Percentiles rank a stretch among this genome's conserved stretches.
Evolutionary conservation across 1,284 basidiomycete species (phyloP).

Genomic region (Boletus austroedulis): DNA sequence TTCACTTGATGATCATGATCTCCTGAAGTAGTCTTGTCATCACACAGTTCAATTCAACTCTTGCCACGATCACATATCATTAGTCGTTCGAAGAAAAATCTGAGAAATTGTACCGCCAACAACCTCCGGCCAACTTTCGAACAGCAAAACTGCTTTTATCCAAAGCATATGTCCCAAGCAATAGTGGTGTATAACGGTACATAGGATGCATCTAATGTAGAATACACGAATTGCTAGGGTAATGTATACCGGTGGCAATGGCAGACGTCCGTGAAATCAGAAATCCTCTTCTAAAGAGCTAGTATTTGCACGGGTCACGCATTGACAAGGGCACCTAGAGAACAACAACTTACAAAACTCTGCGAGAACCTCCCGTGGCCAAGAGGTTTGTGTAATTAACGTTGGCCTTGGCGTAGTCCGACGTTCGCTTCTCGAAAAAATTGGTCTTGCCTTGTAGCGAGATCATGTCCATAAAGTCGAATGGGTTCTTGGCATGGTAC

Average conservation of each 20-base stretch:
- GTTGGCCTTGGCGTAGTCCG: slow-evolving; percentile 81
- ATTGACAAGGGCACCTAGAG: too few relatives aligned
- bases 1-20: too few relatives aligned
- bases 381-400: slow-evolving; percentile 44
- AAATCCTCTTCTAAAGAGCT: slow-evolving; percentile 21
- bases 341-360: slow-evolving; percentile 47
- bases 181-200: background rate
- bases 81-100: too few relatives aligned
- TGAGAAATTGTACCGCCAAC: too few relatives aligned
- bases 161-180: background rate
- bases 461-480: slow-evolving; percentile 93
- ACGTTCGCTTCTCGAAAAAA: slow-evolving; percentile 82
- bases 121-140: too few relatives aligned
- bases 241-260: background rate
- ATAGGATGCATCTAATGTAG: background rate
- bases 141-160: too few relatives aligned
- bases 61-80: too few relatives aligned
- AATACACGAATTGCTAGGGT: background rate
- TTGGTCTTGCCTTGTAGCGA: slow-evolving; percentile 81
- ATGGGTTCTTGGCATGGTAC: slow-evolving; percentile 76
- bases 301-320: background rate
- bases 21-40: too few relatives aligned
- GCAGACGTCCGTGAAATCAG: background rate
- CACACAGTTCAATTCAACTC: too few relatives aligned
- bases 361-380: slow-evolving; percentile 35